These are phyloP conservation scores for Helicostylum pulchrum DNA, from an alignment of 192 early-diverging fungal species.

Conservation along the genomic window DNA sequence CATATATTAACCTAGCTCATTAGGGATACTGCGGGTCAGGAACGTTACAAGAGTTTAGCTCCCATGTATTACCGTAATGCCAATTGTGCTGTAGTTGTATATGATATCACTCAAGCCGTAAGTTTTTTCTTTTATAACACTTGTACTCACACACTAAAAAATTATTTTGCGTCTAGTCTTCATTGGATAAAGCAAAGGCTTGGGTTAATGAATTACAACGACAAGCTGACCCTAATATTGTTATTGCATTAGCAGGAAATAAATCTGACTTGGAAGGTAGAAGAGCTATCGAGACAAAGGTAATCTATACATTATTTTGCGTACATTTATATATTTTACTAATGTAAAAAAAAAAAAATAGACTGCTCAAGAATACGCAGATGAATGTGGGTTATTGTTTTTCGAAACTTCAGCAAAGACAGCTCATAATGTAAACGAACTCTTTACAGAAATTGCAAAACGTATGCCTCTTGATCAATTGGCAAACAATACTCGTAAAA, in stretches of 20 bases:
- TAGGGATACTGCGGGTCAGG: conserved; percentile 74
- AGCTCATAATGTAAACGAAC: conserved; percentile 54
- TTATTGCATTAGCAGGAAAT: conserved; percentile 69
- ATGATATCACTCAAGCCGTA: conserved; percentile 73
- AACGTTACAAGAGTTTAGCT: conserved; percentile 69
- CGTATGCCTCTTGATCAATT: conserved; percentile 68
- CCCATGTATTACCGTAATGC: conserved; percentile 77
- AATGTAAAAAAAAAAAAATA: conserved; percentile 9
- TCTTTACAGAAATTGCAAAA: conserved; percentile 65
- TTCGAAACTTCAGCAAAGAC: conserved; percentile 71
- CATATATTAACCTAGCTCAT: not conserved
- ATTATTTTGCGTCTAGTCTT: conserved; percentile 41
- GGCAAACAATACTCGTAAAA: conserved; percentile 50
- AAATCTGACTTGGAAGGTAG: conserved; percentile 61
- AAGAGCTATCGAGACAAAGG: conserved; percentile 66
- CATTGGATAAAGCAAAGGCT: conserved; percentile 64
- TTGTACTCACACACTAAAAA: conserved; percentile 6
- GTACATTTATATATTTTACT: not conserved
- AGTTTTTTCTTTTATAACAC: conserved; percentile 13
- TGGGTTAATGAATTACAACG: conserved; percentile 73
- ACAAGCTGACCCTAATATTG: conserved; percentile 67
- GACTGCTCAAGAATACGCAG: conserved; percentile 64
- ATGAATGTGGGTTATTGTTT: conserved; percentile 61
- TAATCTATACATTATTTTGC: conserved; percentile 21
- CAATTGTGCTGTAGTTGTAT: conserved; percentile 69